Base-by-base conservation (phyloP, 2,329 filamentous ascomycete species). In the Epichloe elymi region DNA sequence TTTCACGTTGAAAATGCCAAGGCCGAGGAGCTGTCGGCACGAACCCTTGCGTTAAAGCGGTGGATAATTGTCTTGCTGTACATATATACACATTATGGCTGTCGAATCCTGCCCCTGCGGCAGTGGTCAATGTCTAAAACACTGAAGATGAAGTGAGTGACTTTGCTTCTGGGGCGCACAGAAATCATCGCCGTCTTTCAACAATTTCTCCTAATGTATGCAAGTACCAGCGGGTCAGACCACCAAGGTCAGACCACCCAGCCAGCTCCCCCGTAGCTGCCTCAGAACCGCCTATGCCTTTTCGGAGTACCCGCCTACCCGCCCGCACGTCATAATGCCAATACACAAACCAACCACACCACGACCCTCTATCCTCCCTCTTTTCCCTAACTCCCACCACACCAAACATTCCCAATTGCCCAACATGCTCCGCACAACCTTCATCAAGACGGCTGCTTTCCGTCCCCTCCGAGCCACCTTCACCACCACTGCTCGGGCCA, bases 381-480 rank as follows among this genome's bases (percentile, higher is more conserved):
- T 48, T 40, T 38, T 37, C 48, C 42, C 44, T 48, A 48, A 51
- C 45, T 19, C 50, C 48, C 50, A 50, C 51, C 49, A 48, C 50
- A 53, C 26, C 46, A 39, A 50, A 49, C 49, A 35, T 17, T 37
- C 49, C 42, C 51, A 55, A 54, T 53, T 51, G 33, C 48, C 53
- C 64, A 67, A 51, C 51, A 89, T 90, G 85, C 76, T 86, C 63
- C 82, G 84, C 65, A 80, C 82, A 65, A 69, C 76, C 59, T 67
- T 82, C 63, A 65, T 72, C 67, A 78, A 79, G 68, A 69, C 74
- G 60, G 73, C 74, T 56, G 64, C 73, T 59, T 66, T 74, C 63
- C 73, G 76, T 65, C 74, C 79, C 61, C 70, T 77, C 59, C 70
- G 65, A 52, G 62, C 74, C 57, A 75, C 80, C 59, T 85, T 88